Conservation (phyloP, 1,139 yeast species). For the Diutina sp. region DNA sequence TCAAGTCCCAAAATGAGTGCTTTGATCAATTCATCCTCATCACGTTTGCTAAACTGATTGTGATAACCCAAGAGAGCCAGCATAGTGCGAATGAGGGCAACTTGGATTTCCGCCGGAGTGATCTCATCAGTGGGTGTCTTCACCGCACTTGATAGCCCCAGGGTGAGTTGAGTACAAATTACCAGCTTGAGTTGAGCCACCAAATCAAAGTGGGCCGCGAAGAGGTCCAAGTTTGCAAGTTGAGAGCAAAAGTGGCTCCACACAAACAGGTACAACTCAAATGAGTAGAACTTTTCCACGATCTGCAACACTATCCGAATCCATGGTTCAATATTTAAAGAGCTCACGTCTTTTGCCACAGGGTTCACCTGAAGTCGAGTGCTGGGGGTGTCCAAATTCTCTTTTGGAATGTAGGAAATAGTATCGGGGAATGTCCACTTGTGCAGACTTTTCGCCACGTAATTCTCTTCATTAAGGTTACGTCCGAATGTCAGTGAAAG, state of each 20-base stretch:
- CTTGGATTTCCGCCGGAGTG: slow-evolving; percentile 52
- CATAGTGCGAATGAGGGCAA: slow-evolving; percentile 50
- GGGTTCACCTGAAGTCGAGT: not conserved
- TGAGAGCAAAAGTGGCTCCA: slow-evolving; percentile 68
- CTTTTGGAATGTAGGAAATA: slow-evolving; percentile 32
- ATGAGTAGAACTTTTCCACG: slow-evolving; percentile 42
- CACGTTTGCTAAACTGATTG: slow-evolving; percentile 40
- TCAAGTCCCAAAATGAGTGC: slow-evolving; percentile 53
- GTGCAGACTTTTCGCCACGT: slow-evolving; percentile 9
- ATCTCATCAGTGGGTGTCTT: slow-evolving; percentile 13
- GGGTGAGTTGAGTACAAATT: slow-evolving; percentile 49
- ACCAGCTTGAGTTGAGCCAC: slow-evolving; percentile 34
- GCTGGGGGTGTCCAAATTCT: slow-evolving; percentile 22
- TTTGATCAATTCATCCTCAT: slow-evolving; percentile 58
- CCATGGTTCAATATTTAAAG: slow-evolving; percentile 40
- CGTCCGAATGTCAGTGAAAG: slow-evolving; percentile 47
- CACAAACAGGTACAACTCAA: slow-evolving; percentile 61
- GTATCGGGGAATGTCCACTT: slow-evolving; percentile 55
- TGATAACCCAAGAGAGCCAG: slow-evolving; percentile 63
- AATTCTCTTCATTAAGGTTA: slow-evolving; percentile 18
- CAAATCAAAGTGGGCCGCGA: slow-evolving; percentile 29
- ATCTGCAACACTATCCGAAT: slow-evolving; percentile 35
- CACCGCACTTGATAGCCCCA: slow-evolving; percentile 34
- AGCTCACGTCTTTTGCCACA: not conserved
- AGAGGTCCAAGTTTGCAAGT: slow-evolving; percentile 47